A percentile compares a stretch with the other conserved stretches of the same genome.
phyloP scores from a whole-genome alignment of 1,284 basidiomycete genomes.

The Cutaneotrichosporon sp. region DNA sequence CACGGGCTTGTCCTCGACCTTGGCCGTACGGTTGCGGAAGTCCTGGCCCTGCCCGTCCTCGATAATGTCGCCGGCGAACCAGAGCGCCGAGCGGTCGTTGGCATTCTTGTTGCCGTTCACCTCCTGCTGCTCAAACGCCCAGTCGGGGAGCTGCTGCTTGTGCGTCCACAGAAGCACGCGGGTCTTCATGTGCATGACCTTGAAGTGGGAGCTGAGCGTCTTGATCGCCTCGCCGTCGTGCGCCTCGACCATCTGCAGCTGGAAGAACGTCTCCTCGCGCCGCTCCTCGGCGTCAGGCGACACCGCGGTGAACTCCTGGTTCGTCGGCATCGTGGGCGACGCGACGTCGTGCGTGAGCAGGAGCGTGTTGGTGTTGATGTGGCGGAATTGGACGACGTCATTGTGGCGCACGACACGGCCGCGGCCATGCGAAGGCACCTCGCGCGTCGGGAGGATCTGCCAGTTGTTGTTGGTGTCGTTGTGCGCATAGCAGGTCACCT shows the following conservation, averaged over 20 bases:
- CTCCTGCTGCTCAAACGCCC: conserved; percentile 97
- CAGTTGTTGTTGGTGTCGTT: conserved; percentile 83
- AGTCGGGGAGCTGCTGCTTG: conserved; percentile 79
- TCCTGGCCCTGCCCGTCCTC: conserved; percentile 67
- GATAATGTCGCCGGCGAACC: conserved; percentile 85
- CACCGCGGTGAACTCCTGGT: conserved; percentile 97
- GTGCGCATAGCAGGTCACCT: conserved; percentile 92
- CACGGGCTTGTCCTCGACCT: conserved; percentile 64
- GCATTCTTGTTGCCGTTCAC: conserved; percentile 97
- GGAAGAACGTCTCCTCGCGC: conserved; percentile 85
- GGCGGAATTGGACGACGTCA: conserved; percentile 85
- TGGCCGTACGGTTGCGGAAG: conserved; percentile 60
- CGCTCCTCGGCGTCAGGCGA: conserved; percentile 65
- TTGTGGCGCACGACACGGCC: conserved; percentile 85
- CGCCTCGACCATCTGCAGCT: conserved; percentile 69
- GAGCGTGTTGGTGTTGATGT: conserved; percentile 78
- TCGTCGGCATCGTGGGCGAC: conserved; percentile 93
- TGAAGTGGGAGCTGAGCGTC: conserved; percentile 89
- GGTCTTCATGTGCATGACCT: conserved; percentile 83
- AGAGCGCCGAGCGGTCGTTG: conserved; percentile 76
- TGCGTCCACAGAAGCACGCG: conserved; percentile 95
- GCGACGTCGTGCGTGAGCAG: conserved; percentile 97
- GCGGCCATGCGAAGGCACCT: conserved; percentile 82
- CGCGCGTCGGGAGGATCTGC: conserved; percentile 92
- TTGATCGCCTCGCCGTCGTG: conserved; percentile 78